A percentile compares a stretch with the other conserved stretches of the same genome.
phyloP scores from a whole-genome alignment of 1,284 basidiomycete genomes.

The Rhodotorula sp. region DNA sequence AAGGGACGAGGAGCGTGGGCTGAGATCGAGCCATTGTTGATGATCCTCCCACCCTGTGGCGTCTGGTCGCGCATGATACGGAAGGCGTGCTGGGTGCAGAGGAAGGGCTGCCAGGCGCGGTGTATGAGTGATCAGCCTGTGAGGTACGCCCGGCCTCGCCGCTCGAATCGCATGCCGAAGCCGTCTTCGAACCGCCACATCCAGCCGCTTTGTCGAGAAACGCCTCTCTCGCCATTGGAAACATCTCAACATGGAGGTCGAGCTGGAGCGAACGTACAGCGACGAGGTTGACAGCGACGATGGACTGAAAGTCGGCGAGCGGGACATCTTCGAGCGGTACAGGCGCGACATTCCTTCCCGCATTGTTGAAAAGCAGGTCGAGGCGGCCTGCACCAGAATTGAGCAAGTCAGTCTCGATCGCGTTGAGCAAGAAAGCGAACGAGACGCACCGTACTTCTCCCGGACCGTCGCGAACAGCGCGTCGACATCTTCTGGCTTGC shows the following conservation, averaged over 20 bases:
- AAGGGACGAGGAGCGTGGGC: constrained; percentile 69
- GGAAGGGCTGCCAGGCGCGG: constrained; percentile 56
- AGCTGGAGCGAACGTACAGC: constrained; percentile 50
- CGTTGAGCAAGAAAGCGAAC: background rate
- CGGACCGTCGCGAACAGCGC: constrained; percentile 63
- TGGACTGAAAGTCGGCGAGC: constrained; percentile 63
- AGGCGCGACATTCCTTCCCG: constrained; percentile 60
- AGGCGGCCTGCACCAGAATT: constrained; percentile 59
- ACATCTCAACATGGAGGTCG: background rate
- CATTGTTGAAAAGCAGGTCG: constrained; percentile 74
- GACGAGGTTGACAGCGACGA: constrained; percentile 70
- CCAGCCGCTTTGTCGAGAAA: too few species aligned
- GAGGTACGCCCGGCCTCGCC: too few species aligned
- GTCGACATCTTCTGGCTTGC: constrained; percentile 63
- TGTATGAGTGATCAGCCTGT: background rate
- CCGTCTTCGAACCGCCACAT: too few species aligned
- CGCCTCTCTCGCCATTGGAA: too few species aligned
- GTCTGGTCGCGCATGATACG: constrained; percentile 69
- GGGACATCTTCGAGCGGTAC: constrained; percentile 66
- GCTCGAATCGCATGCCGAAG: too few species aligned
- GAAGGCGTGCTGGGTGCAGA: constrained; percentile 76
- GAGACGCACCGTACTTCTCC: constrained; percentile 61
- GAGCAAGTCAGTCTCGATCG: too few species aligned
- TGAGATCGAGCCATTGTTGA: constrained; percentile 80
- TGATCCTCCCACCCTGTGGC: constrained; percentile 72